Conservation (phyloP, 2,329 filamentous ascomycete genomes). For the Neonectria faginata region DNA sequence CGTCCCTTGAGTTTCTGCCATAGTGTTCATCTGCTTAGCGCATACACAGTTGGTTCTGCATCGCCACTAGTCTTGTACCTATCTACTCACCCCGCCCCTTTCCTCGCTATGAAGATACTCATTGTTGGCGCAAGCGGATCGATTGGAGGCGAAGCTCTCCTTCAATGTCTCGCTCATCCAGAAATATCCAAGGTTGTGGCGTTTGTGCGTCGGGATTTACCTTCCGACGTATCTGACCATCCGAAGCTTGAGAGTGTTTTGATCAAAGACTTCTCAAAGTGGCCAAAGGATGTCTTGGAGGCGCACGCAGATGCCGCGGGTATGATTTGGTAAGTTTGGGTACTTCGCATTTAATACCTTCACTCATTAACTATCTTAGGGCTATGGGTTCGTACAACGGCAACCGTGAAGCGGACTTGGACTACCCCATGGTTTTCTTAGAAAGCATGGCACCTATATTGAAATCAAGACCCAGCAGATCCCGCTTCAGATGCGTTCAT, state of each 20-base stretch:
- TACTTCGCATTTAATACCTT: too few species aligned
- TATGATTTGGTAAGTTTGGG: conserved; percentile 40
- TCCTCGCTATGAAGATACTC: conserved; percentile 50
- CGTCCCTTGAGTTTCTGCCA: background rate
- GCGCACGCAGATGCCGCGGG: conserved; percentile 37
- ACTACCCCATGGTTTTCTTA: conserved; percentile 39
- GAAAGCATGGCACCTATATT: conserved; percentile 25
- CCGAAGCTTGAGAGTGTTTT: conserved; percentile 32
- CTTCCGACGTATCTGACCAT: conserved; percentile 29
- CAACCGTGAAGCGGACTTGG: conserved; percentile 32
- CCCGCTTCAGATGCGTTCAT: conserved; percentile 47
- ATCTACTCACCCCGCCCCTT: background rate
- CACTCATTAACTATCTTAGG: conserved; percentile 22
- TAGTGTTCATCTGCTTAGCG: background rate
- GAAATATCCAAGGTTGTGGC: conserved; percentile 46
- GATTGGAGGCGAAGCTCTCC: conserved; percentile 50
- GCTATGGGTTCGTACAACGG: conserved; percentile 40
- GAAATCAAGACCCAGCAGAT: background rate
- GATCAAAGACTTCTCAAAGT: conserved; percentile 37
- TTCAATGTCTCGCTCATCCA: conserved; percentile 49
- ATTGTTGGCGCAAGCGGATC: conserved; percentile 50
- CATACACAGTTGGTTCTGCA: too few species aligned
- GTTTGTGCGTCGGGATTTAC: conserved; percentile 47
- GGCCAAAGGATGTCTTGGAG: conserved; percentile 28
- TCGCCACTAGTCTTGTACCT: background rate